These are phyloP conservation scores for Pythium dissotocum DNA, from an alignment of 352 stramenopile genomes.

Conservation along the genomic window DNA sequence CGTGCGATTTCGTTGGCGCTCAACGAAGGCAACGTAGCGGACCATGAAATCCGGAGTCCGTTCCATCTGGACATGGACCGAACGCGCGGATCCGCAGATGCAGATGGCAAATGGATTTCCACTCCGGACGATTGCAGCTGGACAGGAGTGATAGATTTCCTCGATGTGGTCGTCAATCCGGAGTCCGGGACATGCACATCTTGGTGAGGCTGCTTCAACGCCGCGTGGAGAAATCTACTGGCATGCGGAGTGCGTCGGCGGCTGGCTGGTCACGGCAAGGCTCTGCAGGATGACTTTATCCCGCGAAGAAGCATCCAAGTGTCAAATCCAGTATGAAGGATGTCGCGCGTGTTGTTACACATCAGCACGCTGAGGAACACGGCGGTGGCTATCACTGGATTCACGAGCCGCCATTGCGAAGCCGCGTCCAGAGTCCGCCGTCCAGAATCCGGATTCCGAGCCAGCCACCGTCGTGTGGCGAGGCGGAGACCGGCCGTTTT, in stretches of 20 bases:
- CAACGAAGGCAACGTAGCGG: background rate
- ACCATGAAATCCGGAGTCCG: background rate
- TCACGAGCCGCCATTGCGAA: background rate
- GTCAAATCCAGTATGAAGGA: too few relatives aligned
- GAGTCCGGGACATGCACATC: background rate
- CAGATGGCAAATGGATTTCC: conserved; percentile 6
- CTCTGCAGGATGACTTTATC: background rate
- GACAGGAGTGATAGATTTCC: background rate
- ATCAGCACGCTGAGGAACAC: background rate
- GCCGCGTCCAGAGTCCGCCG: background rate
- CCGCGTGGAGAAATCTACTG: conserved; percentile 4
- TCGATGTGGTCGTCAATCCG: conserved; percentile 6
- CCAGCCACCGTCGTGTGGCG: background rate
- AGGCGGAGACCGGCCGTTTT: background rate
- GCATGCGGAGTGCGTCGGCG: background rate
- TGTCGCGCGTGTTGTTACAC: background rate
- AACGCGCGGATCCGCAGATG: background rate
- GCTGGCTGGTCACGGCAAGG: background rate
- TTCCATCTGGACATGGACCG: conserved; percentile 6
- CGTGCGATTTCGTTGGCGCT: background rate
- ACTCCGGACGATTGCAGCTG: conserved; percentile 1
- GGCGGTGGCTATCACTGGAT: background rate
- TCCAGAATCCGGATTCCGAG: background rate
- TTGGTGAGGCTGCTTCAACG: conserved; percentile 7
- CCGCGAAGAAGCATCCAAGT: too few relatives aligned